These are phyloP conservation scores for Candida sanyiensis DNA, from an alignment of 805 yeast species.

Conservation along the genomic window DNA sequence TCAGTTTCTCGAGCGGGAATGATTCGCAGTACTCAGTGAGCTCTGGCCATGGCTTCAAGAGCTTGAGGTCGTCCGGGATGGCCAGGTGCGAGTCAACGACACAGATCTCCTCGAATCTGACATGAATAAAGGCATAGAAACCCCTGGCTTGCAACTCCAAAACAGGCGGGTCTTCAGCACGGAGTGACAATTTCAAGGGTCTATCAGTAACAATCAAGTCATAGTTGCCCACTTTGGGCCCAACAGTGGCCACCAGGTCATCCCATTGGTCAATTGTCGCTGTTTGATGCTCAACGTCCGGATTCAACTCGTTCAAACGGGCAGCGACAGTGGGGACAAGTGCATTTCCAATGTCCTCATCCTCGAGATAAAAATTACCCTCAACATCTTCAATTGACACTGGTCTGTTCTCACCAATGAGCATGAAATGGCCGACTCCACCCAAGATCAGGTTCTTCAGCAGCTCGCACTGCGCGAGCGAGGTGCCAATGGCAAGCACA, in stretches of 20 bases:
- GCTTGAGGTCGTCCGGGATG: constrained; percentile 55
- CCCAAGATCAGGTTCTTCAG: constrained; percentile 77
- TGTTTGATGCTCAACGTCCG: constrained; percentile 40
- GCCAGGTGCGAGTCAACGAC: constrained; percentile 72
- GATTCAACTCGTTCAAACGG: constrained; percentile 52
- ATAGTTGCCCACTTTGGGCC: constrained; percentile 38
- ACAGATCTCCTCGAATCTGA: constrained; percentile 29
- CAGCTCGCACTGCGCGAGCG: constrained; percentile 39
- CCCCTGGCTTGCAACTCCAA: constrained; percentile 45
- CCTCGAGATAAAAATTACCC: constrained; percentile 56
- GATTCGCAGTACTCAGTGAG: constrained; percentile 44
- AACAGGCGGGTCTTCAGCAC: constrained; percentile 47
- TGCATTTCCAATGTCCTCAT: constrained; percentile 36
- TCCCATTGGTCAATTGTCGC: neutral
- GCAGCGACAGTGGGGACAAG: constrained; percentile 36
- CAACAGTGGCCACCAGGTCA: constrained; percentile 11
- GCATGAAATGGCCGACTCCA: constrained; percentile 58
- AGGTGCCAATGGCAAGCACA: constrained; percentile 5
- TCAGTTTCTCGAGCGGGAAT: constrained; percentile 42
- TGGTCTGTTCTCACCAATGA: constrained; percentile 41
- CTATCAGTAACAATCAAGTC: constrained; percentile 43
- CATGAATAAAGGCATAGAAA: constrained; percentile 48
- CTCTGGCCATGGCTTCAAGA: constrained; percentile 71
- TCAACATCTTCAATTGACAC: constrained; percentile 43
- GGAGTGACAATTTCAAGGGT: constrained; percentile 26